A percentile compares a stretch with the other conserved stretches of the same genome.
Conservation (phyloP, 129 eudicot species). For the Deinandra increscens region DNA sequence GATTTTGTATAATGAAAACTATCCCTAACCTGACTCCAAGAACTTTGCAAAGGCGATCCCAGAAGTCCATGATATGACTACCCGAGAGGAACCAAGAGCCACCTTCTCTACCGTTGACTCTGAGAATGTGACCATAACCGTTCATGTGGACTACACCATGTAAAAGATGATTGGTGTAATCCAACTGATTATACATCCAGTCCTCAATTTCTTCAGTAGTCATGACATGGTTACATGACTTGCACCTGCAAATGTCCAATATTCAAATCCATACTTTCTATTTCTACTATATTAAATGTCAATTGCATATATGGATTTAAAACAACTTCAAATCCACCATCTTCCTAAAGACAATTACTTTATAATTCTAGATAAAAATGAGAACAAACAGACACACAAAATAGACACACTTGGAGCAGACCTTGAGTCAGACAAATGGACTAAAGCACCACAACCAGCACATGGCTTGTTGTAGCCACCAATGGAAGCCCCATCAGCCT, state of each 20-base stretch:
- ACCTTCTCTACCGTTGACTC: slow-evolving; percentile 94
- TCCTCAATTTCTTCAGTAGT: slow-evolving; percentile 83
- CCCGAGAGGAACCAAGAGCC: slow-evolving; percentile 88
- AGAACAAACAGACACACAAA: not conserved
- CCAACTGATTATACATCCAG: slow-evolving; percentile 84
- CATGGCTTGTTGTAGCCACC: slow-evolving; percentile 80
- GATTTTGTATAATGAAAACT: not conserved
- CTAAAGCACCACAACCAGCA: slow-evolving; percentile 62
- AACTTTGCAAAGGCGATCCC: slow-evolving; percentile 85
- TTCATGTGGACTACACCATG: slow-evolving; percentile 88
- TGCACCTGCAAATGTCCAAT: slow-evolving; percentile 59
- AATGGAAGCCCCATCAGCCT: slow-evolving; percentile 77
- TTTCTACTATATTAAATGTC: too few relatives aligned
- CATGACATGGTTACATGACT: slow-evolving; percentile 80
- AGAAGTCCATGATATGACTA: slow-evolving; percentile 80
- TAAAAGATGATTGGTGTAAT: slow-evolving; percentile 78
- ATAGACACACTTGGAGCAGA: slow-evolving; percentile 12
- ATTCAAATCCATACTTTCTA: too few relatives aligned
- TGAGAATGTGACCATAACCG: slow-evolving; percentile 88
- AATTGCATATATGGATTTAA: not conserved
- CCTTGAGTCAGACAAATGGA: slow-evolving; percentile 74
- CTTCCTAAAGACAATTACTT: not conserved
- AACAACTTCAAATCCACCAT: not conserved
- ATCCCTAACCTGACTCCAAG: slow-evolving; percentile 83
- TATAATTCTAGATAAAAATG: not conserved